These are phyloP conservation scores for Selaginella tamariscina DNA, from an alignment of 75 land plant genomes.

Conservation along the genomic window DNA sequence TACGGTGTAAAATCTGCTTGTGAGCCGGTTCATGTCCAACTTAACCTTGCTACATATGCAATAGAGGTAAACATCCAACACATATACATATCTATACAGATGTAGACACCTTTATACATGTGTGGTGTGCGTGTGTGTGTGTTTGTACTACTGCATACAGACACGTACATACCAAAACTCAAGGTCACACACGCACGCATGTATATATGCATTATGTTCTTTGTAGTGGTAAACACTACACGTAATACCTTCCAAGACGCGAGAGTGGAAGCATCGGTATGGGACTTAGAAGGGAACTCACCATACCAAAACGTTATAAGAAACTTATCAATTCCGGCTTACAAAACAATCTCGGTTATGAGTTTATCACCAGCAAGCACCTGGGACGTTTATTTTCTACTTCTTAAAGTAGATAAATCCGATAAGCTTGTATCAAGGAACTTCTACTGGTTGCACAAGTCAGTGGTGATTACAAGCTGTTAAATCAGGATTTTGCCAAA, in stretches of 20 bases:
- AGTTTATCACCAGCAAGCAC: constrained; percentile 49
- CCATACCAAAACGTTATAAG: constrained; percentile 40
- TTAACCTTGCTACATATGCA: constrained; percentile 63
- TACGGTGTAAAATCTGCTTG: constrained; percentile 82
- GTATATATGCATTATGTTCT: background rate
- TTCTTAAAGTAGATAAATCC: constrained; percentile 47
- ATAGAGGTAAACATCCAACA: constrained; percentile 51
- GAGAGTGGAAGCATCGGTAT: constrained; percentile 58
- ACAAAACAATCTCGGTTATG: constrained; percentile 34
- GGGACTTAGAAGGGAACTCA: constrained; percentile 66
- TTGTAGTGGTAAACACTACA: constrained; percentile 61
- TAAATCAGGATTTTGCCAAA: constrained; percentile 36
- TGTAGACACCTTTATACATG: background rate
- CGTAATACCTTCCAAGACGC: constrained; percentile 38
- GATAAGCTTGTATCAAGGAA: constrained; percentile 62
- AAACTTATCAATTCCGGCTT: constrained; percentile 38
- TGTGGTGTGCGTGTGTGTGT: background rate
- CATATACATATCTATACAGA: no score
- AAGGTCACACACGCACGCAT: no score
- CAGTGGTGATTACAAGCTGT: constrained; percentile 54
- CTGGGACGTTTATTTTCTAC: constrained; percentile 62
- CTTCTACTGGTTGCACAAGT: constrained; percentile 86
- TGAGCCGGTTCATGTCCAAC: constrained; percentile 87
- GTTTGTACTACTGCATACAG: background rate
- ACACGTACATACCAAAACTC: no score